Percentiles rank a stretch among this genome's conserved stretches.
phyloP scores from a whole-genome alignment of 305 asterid species.

The Fraxinus latifolia region DNA sequence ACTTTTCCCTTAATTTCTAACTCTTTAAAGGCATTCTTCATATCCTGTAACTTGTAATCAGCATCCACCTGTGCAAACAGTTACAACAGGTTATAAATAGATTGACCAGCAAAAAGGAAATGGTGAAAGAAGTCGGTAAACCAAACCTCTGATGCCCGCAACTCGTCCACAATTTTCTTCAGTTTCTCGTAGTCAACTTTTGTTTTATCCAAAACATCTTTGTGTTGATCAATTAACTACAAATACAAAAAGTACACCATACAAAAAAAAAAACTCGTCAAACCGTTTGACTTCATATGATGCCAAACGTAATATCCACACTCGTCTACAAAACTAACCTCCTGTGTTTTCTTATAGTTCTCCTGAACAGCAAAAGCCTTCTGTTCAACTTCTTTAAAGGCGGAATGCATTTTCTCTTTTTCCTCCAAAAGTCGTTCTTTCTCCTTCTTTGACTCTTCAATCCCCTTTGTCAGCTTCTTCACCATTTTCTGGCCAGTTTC shows the following conservation, averaged over 20 bases:
- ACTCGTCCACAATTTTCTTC: conserved; percentile 77
- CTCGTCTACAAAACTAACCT: conserved; percentile 41
- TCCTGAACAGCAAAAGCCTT: conserved; percentile 85
- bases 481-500: conserved; percentile 78
- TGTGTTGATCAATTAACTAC: conserved; percentile 76
- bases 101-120: conserved; percentile 10
- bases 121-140: neutral
- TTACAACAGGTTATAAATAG: conserved; percentile 16
- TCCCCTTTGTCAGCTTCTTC: conserved; percentile 65
- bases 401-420: conserved; percentile 49
- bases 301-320: neutral
- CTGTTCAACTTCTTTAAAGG: conserved; percentile 75
- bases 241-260: conserved; percentile 17
- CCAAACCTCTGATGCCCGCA: conserved; percentile 85
- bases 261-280: neutral
- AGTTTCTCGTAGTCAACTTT: conserved; percentile 69
- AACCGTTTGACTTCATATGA: neutral
- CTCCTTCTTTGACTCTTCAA: conserved; percentile 77
- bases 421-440: conserved; percentile 58
- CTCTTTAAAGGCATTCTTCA: conserved; percentile 69
- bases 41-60: conserved; percentile 89
- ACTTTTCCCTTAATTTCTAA: conserved; percentile 70
- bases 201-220: conserved; percentile 57
- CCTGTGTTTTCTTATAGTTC: conserved; percentile 65
- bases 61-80: conserved; percentile 68